phyloP scores from a whole-genome alignment of 2,329 filamentous ascomycete genomes.

The Neodidymelliopsis sp. region DNA sequence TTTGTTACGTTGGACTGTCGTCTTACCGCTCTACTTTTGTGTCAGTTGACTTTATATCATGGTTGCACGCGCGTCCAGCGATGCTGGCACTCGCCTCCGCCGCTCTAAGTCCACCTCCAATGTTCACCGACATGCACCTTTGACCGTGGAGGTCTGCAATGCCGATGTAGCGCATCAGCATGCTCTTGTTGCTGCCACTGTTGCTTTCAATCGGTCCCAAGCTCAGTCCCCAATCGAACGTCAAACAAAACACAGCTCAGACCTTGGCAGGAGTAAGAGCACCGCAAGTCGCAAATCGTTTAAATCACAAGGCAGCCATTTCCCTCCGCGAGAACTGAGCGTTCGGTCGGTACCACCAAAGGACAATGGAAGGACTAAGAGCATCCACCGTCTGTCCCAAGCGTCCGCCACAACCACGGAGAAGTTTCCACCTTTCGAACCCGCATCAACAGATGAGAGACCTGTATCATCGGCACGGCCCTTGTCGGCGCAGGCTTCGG shows the following conservation, averaged over 20 bases:
- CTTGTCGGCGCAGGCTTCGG: constrained; percentile 31
- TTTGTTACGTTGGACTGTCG: constrained; percentile 29
- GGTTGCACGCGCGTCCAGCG: constrained; percentile 47
- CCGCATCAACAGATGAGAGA: constrained; percentile 12
- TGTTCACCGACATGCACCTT: constrained; percentile 32
- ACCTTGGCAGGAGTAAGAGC: constrained; percentile 41
- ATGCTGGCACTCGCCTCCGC: constrained; percentile 47
- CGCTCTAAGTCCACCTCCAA: constrained; percentile 49
- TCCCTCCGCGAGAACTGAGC: constrained; percentile 44
- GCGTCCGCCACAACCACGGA: constrained; percentile 23
- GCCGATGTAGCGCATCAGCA: constrained; percentile 43
- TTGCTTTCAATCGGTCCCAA: constrained; percentile 46
- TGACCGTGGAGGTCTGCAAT: constrained; percentile 31
- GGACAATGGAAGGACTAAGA: constrained; percentile 19
- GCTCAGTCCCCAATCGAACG: constrained; percentile 26
- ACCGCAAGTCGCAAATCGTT: constrained; percentile 45
- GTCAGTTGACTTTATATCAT: constrained; percentile 28
- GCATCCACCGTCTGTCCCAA: constrained; percentile 20
- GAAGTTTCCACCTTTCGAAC: constrained; percentile 32
- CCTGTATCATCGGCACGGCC: constrained; percentile 5
- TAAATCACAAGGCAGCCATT: constrained; percentile 46
- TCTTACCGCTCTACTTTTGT: constrained; percentile 29
- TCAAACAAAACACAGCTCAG: constrained; percentile 25
- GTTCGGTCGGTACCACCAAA: constrained; percentile 32
- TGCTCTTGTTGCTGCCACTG: constrained; percentile 48